These are phyloP conservation scores for Amylostereum areolatum DNA, from an alignment of 1,284 basidiomycete genomes.

Conservation along the genomic window DNA sequence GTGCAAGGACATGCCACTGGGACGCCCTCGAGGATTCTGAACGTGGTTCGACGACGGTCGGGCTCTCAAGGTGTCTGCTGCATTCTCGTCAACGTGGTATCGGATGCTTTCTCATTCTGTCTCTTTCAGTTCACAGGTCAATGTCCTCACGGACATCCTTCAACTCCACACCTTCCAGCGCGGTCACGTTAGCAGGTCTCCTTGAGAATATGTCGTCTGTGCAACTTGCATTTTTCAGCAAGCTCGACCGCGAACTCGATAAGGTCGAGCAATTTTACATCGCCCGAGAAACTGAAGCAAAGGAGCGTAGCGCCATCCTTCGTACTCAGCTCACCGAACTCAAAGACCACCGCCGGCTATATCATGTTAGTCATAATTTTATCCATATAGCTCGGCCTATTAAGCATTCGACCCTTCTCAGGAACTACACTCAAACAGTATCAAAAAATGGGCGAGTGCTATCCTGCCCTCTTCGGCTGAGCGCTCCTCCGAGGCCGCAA, in stretches of 20 bases:
- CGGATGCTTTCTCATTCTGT: background rate
- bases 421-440: background rate
- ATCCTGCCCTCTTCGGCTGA: too few relatives aligned
- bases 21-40: too few relatives aligned
- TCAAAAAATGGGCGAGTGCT: too few relatives aligned
- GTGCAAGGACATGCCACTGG: too few relatives aligned
- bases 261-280: constrained; percentile 84
- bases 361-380: constrained; percentile 43
- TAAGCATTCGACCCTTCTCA: background rate
- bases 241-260: constrained; percentile 69
- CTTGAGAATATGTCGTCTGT: constrained; percentile 47
- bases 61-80: background rate
- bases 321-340: constrained; percentile 69
- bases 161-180: too few relatives aligned
- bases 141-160: too few relatives aligned
- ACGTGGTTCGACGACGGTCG: constrained; percentile 3
- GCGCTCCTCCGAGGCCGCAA: too few relatives aligned
- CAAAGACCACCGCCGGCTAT: constrained; percentile 60
- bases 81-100: too few relatives aligned
- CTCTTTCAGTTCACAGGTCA: too few relatives aligned
- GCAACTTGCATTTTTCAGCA: constrained; percentile 69
- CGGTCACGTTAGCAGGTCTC: constrained; percentile 39
- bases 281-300: constrained; percentile 61
- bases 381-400: background rate
- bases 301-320: constrained; percentile 10